Evolutionary conservation across 169 alveolate genomes (phyloP).

Genomic region (Amoebophrya sp.): DNA sequence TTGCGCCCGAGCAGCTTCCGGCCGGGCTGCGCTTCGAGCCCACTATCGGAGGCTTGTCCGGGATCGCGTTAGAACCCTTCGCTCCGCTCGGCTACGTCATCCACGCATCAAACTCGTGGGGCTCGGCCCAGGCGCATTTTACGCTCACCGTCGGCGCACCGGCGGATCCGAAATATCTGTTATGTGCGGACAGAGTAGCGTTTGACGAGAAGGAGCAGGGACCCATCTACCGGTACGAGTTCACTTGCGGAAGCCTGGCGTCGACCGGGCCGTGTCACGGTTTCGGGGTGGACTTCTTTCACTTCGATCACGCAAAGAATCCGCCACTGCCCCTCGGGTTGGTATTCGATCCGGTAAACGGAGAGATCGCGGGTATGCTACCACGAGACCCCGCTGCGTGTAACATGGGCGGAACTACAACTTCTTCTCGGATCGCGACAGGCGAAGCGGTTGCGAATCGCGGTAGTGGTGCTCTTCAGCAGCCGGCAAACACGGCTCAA

Average conservation of each 20-base stretch:
- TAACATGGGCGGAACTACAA: not conserved
- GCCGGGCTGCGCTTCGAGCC: not conserved
- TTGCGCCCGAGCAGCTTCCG: not conserved
- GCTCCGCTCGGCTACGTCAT: not conserved
- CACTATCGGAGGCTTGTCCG: not conserved
- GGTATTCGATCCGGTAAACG: not conserved
- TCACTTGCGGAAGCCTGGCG: not conserved
- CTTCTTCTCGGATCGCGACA: no score
- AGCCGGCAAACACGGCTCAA: not conserved
- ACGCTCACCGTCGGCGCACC: not conserved
- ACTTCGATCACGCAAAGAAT: not conserved
- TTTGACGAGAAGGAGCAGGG: not conserved
- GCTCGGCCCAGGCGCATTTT: not conserved
- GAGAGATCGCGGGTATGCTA: not conserved
- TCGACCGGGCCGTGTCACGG: slow-evolving; percentile 1
- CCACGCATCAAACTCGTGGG: not conserved
- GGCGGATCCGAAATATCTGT: not conserved
- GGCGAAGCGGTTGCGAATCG: no score
- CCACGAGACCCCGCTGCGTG: not conserved
- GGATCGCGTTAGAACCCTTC: not conserved
- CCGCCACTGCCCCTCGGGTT: not conserved
- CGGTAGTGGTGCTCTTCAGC: not conserved
- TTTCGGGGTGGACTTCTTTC: not conserved
- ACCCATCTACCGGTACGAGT: not conserved
- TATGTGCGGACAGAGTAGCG: not conserved